phyloP scores from a whole-genome alignment of 2,329 filamentous ascomycete genomes.

The Balansia obtecta region DNA sequence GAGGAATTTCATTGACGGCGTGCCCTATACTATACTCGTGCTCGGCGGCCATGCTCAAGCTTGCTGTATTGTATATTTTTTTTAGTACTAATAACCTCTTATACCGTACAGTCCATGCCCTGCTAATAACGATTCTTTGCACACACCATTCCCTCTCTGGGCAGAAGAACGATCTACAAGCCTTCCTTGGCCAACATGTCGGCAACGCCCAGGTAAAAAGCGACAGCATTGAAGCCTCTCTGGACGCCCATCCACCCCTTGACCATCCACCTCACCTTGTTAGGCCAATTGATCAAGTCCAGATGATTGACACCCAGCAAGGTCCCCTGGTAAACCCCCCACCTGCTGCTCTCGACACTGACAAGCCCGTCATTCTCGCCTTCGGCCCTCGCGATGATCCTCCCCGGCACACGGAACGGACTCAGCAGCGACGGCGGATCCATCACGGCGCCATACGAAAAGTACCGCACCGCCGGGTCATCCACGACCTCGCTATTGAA shows the following conservation, averaged over 20 bases:
- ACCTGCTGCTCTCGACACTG: conserved; percentile 48
- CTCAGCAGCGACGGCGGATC: conserved; percentile 45
- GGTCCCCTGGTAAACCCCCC: conserved; percentile 53
- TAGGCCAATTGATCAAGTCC: conserved; percentile 58
- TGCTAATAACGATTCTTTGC: too few relatives aligned
- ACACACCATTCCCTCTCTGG: too few relatives aligned
- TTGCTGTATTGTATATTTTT: conserved; percentile 14
- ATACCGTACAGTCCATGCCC: not conserved
- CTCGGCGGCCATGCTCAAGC: conserved; percentile 9
- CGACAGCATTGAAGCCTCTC: conserved; percentile 52
- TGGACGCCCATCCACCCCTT: conserved; percentile 39
- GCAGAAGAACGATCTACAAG: conserved; percentile 12
- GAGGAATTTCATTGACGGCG: conserved; percentile 1
- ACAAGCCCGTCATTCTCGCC: conserved; percentile 57
- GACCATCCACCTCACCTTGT: conserved; percentile 42
- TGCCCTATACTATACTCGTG: conserved; percentile 9
- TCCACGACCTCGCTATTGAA: conserved; percentile 49
- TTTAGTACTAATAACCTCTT: conserved; percentile 13
- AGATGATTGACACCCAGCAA: conserved; percentile 49
- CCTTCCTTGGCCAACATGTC: conserved; percentile 63
- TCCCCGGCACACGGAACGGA: conserved; percentile 43
- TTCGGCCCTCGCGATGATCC: conserved; percentile 36
- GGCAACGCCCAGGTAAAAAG: conserved; percentile 53
- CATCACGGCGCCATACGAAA: conserved; percentile 47
- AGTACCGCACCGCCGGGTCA: conserved; percentile 40